phyloP scores from a whole-genome alignment of 805 yeast species.

The Gaillardinia entomophila region DNA sequence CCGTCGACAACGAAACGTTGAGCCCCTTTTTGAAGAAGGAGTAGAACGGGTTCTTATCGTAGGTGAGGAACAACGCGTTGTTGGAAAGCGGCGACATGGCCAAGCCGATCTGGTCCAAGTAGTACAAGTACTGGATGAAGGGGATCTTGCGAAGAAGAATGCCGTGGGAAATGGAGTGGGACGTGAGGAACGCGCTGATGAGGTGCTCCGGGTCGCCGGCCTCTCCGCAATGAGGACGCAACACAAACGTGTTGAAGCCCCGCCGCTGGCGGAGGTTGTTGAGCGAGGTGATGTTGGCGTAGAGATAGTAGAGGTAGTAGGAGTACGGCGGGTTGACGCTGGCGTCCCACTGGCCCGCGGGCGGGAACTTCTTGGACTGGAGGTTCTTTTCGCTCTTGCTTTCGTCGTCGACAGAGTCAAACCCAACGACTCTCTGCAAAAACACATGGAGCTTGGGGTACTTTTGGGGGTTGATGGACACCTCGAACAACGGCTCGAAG shows the following conservation, averaged over 20 bases:
- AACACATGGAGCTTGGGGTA: conserved; percentile 91
- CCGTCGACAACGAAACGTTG: conserved; percentile 91
- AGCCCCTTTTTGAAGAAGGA: conserved; percentile 87
- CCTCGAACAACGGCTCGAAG: conserved; percentile 88
- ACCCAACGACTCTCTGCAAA: conserved; percentile 91
- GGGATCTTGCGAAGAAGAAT: conserved; percentile 90
- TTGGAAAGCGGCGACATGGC: conserved; percentile 99
- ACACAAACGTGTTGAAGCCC: conserved; percentile 82
- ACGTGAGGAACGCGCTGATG: conserved; percentile 79
- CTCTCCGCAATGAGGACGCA: conserved; percentile 98
- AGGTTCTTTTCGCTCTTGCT: conserved; percentile 82
- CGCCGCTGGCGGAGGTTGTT: conserved; percentile 76
- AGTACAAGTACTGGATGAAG: conserved; percentile 87
- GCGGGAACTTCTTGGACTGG: conserved; percentile 70
- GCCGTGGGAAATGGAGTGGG: conserved; percentile 95
- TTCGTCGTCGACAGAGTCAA: conserved; percentile 98
- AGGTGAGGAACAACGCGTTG: conserved; percentile 91
- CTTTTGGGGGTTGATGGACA: conserved; percentile 71
- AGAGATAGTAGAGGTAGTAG: conserved; percentile 85
- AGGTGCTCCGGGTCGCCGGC: conserved; percentile 99
- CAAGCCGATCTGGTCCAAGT: conserved; percentile 90
- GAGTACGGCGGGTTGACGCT: conserved; percentile 94
- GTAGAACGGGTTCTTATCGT: conserved; percentile 95
- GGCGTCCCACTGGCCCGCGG: conserved; percentile 78
- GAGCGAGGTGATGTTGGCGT: conserved; percentile 78